A percentile compares a stretch with the other conserved stretches of the same genome.
Evolutionary conservation across 768 basidiomycete species (phyloP).

Genomic region (Mycena filopes): DNA sequence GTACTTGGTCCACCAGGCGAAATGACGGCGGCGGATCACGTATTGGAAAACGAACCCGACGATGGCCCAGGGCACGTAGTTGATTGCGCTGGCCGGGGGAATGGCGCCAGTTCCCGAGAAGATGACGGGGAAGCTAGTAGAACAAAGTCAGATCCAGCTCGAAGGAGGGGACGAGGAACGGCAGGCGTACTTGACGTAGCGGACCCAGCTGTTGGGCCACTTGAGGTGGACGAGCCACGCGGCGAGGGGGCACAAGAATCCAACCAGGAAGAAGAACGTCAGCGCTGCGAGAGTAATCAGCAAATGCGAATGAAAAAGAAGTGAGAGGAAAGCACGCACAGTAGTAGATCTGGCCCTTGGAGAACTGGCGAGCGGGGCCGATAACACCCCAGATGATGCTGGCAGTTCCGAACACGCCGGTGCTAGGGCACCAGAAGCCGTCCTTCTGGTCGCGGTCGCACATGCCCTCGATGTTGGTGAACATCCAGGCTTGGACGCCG

Average conservation of each 20-base stretch:
- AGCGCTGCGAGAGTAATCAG: constrained; percentile 62
- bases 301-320: background rate
- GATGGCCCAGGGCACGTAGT: constrained; percentile 75
- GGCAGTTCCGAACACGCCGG: constrained; percentile 82
- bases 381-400: constrained; percentile 87
- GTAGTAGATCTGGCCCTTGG: constrained; percentile 24
- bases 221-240: constrained; percentile 64
- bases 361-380: constrained; percentile 72
- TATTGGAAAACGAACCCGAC: constrained; percentile 76
- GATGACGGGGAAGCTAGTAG: constrained; percentile 59
- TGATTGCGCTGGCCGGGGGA: constrained; percentile 76
- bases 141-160: background rate
- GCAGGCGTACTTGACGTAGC: constrained; percentile 70
- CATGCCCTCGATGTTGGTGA: constrained; percentile 72
- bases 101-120: constrained; percentile 70
- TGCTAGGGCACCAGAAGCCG: constrained; percentile 76
- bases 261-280: constrained; percentile 81
- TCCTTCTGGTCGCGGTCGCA: constrained; percentile 64
- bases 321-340: background rate
- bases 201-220: constrained; percentile 72
- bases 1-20: constrained; percentile 79
- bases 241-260: constrained; percentile 66
- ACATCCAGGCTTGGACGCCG: constrained; percentile 83
- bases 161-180: constrained; percentile 16
- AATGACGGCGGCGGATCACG: constrained; percentile 65